Evolutionary conservation across 176 grass and related monocot species (phyloP), one percentile per base, ranked within the genome.

Genomic region (Juncus inflexus): DNA sequence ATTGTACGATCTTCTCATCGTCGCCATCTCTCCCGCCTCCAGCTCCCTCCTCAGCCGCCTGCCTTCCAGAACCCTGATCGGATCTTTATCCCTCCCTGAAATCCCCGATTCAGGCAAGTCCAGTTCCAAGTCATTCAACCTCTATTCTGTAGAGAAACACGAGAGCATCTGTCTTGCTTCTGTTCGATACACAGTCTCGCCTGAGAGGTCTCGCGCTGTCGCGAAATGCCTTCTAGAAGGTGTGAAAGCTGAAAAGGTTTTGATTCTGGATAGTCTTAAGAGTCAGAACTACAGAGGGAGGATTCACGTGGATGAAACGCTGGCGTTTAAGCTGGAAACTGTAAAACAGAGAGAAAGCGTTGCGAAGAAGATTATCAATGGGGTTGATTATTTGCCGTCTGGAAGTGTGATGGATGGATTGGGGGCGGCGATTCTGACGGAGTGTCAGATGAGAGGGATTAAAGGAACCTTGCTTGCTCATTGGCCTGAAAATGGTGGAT

Each of bases 271-370:
- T 50, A 76, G 50, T 79, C 90, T 37, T 72, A 82, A 5, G 60
- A 42, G 37, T 42, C 60, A 36, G 60, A 64, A 14, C 43, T 64
- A 41, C 6, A 64, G 3, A 15, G 40, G 42, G 4, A 64, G 3
- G 39, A 15, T 47, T 47, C 43, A 47, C 2, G 84, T 81, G 19
- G 92, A 91, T 61, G 84, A 86, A 67, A 61, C 71, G 7, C 79
- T 96, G 40, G 81, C 67, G 50, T 86, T 84, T 74, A 96, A 96
- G 84, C 77, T 96, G 76, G 92, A 96, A 84, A 96, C 84, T n/a
- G 77, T 73, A 12, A 60, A 71, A 42, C 79, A 83, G 58, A 77
- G 83, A 79, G 58, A 45, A 39, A 58, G 0, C 9, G 67, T 60
- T 4, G 87, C 74, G 7, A 71, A 76, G 15, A 58, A 61, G 49